Evolutionary conservation across 768 basidiomycete species (phyloP).

Genomic region (Mycena maculata): DNA sequence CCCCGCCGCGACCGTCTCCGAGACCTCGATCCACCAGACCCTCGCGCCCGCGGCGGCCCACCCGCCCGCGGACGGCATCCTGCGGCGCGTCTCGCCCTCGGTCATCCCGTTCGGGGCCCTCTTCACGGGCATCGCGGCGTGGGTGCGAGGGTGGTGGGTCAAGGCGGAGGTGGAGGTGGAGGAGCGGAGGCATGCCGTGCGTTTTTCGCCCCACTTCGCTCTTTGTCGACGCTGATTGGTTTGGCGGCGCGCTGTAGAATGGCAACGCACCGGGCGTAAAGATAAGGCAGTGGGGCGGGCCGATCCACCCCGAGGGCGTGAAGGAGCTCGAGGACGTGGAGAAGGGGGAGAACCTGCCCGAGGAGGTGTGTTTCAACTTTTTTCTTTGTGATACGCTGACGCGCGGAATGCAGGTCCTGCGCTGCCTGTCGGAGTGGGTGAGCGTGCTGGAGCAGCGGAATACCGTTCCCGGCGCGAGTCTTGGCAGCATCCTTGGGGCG

Average conservation of each 20-base stretch:
- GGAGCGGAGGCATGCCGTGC: not conserved
- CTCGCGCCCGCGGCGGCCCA: conserved; percentile 54
- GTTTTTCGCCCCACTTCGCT: not conserved
- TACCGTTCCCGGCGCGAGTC: conserved; percentile 59
- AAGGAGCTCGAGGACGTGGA: conserved; percentile 22
- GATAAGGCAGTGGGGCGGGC: conserved; percentile 47
- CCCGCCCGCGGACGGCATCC: conserved; percentile 44
- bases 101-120: conserved; percentile 55
- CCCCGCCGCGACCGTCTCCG: conserved; percentile 1
- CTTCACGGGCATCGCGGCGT: conserved; percentile 33
- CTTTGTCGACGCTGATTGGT: too few species aligned
- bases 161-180: not conserved
- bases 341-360: conserved; percentile 67
- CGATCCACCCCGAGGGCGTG: conserved; percentile 42
- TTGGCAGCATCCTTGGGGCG: conserved; percentile 52
- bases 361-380: conserved; percentile 52
- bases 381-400: conserved; percentile 38
- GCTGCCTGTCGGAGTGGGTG: conserved; percentile 69
- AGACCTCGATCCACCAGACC: conserved; percentile 39
- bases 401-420: too few species aligned
- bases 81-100: conserved; percentile 40
- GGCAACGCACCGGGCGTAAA: conserved; percentile 37
- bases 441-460: conserved; percentile 67
- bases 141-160: conserved; percentile 26
- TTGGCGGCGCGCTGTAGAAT: not conserved